Base-by-base conservation (phyloP, 192 early-diverging fungal species). In the Phycomyces blakesleeanus region DNA sequence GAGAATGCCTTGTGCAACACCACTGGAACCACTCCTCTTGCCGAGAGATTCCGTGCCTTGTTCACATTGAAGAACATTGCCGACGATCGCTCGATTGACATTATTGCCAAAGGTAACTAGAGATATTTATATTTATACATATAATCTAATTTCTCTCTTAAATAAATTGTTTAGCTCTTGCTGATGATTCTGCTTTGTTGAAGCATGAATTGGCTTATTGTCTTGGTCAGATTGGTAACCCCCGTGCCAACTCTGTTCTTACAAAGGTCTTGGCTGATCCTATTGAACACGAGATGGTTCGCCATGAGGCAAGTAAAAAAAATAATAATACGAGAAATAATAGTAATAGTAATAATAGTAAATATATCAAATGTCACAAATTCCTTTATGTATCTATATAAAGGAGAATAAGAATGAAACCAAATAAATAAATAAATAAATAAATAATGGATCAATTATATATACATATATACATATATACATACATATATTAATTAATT, bases 181-280 rank as follows among this genome's bases (percentile, higher is more conserved):
- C 73, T 47, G 93, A 91, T 65, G 84, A 89, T 34, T 96, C 94
- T 42, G 90, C 87, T 39, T 78, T 98, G 25, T 83, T 98, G 59
- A 91, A 94, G 75, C 97, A 98, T 68, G 97, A 98, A 75, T 76
- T 98, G 41, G 93, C 94, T 53, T 98, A 97, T 79, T 92, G 92
- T 55, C 74, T 98, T 42, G 97, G 97, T 62, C 97, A 98, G 79
- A 97, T 95, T 85, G 83, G 87, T 67, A 92, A 93, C 70, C 78
- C 78, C 18, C 72, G 79, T 11, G 95, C 97, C 14, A 87, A 94
- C 44, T 79, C 79, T 0, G 75, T 82, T 16, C 80, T 98, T 5
- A 64, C 73, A 42, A 59, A 64, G 24, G 90, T 95, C 10, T 78
- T 98, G 63, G 80, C 75, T n/a, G 69, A 85, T 47, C 73, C 67